These are phyloP conservation scores for Chaetomium olivaceum DNA, from an alignment of 2,329 filamentous ascomycete species.

Conservation along the genomic window DNA sequence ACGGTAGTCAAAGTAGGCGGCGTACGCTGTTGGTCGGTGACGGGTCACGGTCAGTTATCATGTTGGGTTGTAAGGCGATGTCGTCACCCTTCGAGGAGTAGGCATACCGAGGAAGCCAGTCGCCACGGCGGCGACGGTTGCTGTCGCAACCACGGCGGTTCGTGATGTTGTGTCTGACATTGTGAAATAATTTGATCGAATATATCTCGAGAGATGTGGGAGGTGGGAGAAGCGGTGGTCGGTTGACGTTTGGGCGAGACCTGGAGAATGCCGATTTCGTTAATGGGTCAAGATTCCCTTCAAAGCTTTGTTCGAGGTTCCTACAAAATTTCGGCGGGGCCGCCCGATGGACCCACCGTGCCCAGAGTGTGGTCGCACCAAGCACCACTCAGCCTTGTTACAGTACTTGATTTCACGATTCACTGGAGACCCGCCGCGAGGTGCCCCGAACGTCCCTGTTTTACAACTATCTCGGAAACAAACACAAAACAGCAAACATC, in stretches of 20 bases:
- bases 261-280: background rate
- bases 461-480: too few species aligned
- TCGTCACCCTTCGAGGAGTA: background rate
- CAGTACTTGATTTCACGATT: background rate
- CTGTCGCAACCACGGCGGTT: constrained; percentile 59
- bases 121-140: constrained; percentile 61
- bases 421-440: too few species aligned
- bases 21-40: constrained; percentile 54
- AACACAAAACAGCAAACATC: background rate
- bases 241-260: background rate
- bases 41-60: constrained; percentile 9
- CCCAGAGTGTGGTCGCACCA: background rate
- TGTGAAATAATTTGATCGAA: constrained; percentile 37
- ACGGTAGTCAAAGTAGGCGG: constrained; percentile 68
- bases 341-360: background rate
- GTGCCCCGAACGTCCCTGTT: too few species aligned
- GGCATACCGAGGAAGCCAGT: constrained; percentile 60
- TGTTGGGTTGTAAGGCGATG: background rate
- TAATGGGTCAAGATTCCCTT: background rate
- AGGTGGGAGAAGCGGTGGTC: background rate
- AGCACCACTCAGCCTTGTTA: background rate
- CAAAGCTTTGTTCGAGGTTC: constrained; percentile 5
- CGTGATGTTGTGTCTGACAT: constrained; percentile 55
- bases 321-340: constrained; percentile 9
- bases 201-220: background rate